These are phyloP conservation scores for Tetrastigma voinierianum DNA, from an alignment of 164 flowering plant genomes.

Conservation along the genomic window DNA sequence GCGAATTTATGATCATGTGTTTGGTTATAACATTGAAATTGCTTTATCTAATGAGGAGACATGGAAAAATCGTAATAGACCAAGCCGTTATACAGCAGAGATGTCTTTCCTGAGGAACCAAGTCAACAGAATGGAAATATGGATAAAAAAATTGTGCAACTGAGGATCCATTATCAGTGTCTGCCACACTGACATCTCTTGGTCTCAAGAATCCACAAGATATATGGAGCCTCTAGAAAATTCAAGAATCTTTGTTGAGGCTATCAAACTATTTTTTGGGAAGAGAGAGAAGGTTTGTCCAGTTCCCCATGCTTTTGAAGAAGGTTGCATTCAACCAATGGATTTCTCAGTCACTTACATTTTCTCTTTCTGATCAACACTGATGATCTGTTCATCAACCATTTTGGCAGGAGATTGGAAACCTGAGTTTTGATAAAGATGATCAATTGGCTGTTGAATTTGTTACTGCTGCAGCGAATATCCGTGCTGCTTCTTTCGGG, in stretches of 20 bases:
- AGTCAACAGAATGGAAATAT: conserved; percentile 55
- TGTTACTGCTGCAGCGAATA: conserved; percentile 99
- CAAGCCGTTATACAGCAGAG: conserved; percentile 75
- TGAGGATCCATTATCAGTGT: conserved; percentile 45
- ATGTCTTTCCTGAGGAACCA: conserved; percentile 44
- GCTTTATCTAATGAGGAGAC: conserved; percentile 93
- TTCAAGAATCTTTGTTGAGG: conserved; percentile 76
- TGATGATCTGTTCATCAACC: neutral
- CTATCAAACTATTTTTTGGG: conserved; percentile 75
- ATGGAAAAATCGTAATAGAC: conserved; percentile 87
- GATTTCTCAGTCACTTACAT: neutral
- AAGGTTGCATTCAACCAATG: neutral
- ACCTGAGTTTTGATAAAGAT: conserved; percentile 89
- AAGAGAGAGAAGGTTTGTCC: conserved; percentile 70
- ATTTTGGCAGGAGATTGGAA: conserved; percentile 75
- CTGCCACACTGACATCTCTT: conserved; percentile 86
- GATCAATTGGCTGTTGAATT: conserved; percentile 98
- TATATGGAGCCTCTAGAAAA: conserved; percentile 85
- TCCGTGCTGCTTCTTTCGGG: conserved; percentile 89
- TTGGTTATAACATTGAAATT: conserved; percentile 87
- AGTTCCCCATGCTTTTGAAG: conserved; percentile 5
- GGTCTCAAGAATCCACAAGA: conserved; percentile 95
- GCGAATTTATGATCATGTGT: conserved; percentile 93
- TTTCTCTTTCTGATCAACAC: neutral
- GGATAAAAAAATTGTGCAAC: conserved; percentile 27